phyloP scores from a whole-genome alignment of 495 filamentous ascomycete genomes.

The Penicillium bialowiezense region DNA sequence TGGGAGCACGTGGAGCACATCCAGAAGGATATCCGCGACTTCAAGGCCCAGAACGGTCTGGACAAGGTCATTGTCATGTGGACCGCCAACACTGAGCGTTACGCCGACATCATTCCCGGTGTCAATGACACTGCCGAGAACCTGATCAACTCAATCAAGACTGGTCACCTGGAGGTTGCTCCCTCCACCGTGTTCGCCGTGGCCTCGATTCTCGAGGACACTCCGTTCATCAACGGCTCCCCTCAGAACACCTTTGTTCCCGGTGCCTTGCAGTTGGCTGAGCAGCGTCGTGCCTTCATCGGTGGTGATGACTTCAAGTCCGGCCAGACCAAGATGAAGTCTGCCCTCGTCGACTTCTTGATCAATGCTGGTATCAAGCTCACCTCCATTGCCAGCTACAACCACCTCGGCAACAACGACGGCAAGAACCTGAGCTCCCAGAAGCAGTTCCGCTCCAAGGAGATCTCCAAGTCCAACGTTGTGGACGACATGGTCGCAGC shows the following conservation, averaged over 20 bases:
- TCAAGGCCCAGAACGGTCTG: conserved; percentile 80
- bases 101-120: conserved; percentile 79
- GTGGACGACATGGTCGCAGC: conserved; percentile 99
- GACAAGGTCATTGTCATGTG: conserved; percentile 98
- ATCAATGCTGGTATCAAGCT: conserved; percentile 99
- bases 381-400: conserved; percentile 98
- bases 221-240: conserved; percentile 98
- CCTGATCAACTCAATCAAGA: conserved; percentile 79
- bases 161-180: conserved; percentile 81
- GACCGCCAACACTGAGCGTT: conserved; percentile 99
- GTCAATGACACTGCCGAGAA: conserved; percentile 98
- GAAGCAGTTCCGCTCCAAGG: conserved; percentile 98
- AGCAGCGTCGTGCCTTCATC: conserved; percentile 84
- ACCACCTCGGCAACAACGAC: conserved; percentile 99
- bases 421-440: conserved; percentile 98
- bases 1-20: conserved; percentile 89
- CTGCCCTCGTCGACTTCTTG: conserved; percentile 95
- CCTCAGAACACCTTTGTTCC: conserved; percentile 99
- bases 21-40: conserved; percentile 91
- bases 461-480: conserved; percentile 98
- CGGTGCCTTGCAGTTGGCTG: conserved; percentile 85
- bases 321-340: conserved; percentile 99
- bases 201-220: conserved; percentile 83
- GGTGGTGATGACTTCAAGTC: conserved; percentile 99
- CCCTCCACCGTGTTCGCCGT: conserved; percentile 96